These are phyloP conservation scores for Zygoascus meyerae DNA, from an alignment of 1,139 yeast species.

Conservation along the genomic window DNA sequence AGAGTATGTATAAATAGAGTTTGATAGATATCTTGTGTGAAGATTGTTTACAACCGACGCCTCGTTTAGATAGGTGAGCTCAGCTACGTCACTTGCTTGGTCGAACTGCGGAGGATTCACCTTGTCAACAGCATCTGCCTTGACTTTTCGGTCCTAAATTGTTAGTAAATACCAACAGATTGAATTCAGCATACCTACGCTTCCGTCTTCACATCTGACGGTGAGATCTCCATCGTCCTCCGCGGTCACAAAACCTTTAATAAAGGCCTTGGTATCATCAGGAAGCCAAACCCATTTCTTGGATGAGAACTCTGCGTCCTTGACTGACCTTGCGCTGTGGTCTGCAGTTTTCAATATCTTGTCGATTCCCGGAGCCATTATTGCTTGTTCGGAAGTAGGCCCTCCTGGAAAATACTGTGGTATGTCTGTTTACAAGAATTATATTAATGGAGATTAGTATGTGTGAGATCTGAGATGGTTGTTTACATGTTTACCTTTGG, in stretches of 20 bases:
- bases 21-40: slow-evolving; percentile 68
- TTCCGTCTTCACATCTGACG: slow-evolving; percentile 49
- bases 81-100: slow-evolving; percentile 92
- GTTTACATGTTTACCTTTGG: slow-evolving; percentile 9
- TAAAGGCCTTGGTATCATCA: slow-evolving; percentile 56
- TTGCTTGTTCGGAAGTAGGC: background rate
- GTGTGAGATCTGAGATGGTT: background rate
- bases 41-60: slow-evolving; percentile 87
- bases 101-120: slow-evolving; percentile 88
- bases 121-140: slow-evolving; percentile 49
- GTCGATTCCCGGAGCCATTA: slow-evolving; percentile 3
- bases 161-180: no score
- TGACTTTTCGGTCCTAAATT: slow-evolving; percentile 38
- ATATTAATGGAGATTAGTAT: background rate
- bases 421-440: background rate
- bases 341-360: slow-evolving; percentile 3
- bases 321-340: slow-evolving; percentile 12
- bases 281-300: slow-evolving; percentile 81
- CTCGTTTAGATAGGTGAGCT: slow-evolving; percentile 86
- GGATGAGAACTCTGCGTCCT: slow-evolving; percentile 48
- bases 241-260: slow-evolving; percentile 61
- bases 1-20: slow-evolving; percentile 69
- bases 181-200: slow-evolving; percentile 27
- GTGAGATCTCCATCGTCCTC: slow-evolving; percentile 46
- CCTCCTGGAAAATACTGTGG: background rate